A percentile compares a stretch with the other conserved stretches of the same genome.
Conservation (phyloP, 78 protist genomes). For the Isochrysis galbana region DNA sequence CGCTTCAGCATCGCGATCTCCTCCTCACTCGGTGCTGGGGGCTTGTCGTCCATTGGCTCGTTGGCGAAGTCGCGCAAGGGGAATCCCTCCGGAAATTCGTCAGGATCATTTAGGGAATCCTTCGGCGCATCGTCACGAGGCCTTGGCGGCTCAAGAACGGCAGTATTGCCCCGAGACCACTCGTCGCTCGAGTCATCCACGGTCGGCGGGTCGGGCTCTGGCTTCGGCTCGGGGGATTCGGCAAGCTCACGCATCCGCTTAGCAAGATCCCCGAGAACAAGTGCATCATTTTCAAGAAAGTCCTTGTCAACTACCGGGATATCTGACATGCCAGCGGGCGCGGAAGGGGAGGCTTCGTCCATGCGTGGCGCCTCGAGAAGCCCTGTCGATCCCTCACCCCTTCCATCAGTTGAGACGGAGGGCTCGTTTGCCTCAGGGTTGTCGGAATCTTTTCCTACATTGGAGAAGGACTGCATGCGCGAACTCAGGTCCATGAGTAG, state of each 20-base stretch:
- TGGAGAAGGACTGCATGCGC: too few species aligned
- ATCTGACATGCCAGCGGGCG: neutral
- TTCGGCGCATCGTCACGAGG: neutral
- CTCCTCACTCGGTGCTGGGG: neutral
- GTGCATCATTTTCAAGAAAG: neutral
- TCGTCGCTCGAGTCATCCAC: neutral
- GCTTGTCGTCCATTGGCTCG: neutral
- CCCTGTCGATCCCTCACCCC: too few species aligned
- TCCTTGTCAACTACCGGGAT: neutral
- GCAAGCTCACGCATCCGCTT: neutral
- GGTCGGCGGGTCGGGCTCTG: neutral
- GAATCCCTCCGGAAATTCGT: neutral
- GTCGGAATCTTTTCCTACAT: too few species aligned
- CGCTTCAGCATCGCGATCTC: neutral
- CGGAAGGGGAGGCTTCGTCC: constrained; percentile 7
- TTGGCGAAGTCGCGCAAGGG: neutral
- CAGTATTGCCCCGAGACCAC: neutral
- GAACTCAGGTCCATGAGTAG: too few species aligned
- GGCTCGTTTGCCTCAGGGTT: too few species aligned
- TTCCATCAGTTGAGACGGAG: too few species aligned
- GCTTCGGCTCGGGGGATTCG: neutral
- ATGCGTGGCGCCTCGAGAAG: constrained; percentile 27
- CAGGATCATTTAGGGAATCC: neutral
- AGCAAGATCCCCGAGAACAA: neutral
- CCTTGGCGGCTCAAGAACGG: neutral